phyloP scores from a whole-genome alignment of 163 green algal species.

The Scenedesmus sp. region DNA sequence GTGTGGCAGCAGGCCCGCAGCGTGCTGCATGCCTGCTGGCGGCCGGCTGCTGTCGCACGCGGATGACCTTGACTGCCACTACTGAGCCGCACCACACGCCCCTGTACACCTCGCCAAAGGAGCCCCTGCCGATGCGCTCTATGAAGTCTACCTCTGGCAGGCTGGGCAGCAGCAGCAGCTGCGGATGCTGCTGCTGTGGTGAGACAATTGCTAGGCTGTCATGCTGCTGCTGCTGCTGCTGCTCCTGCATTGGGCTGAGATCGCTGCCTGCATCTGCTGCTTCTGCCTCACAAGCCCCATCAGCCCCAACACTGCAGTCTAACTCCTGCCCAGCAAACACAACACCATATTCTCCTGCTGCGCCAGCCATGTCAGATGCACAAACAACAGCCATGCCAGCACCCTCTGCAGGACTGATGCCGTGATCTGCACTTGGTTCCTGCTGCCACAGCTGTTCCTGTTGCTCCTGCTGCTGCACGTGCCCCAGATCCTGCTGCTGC shows the following conservation, averaged over 20 bases:
- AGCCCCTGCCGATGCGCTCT: conserved; percentile 48
- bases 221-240: conserved; percentile 42
- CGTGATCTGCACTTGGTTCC: not conserved
- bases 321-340: not conserved
- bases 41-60: not conserved
- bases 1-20: not conserved
- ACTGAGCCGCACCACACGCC: conserved; percentile 48
- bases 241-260: not conserved
- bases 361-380: not conserved
- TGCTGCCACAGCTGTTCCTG: not conserved
- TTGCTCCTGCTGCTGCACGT: not conserved
- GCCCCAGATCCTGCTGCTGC: not conserved
- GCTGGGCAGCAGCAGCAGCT: conserved; percentile 7
- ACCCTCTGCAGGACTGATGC: not conserved
- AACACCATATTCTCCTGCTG: not conserved
- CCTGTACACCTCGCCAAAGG: conserved; percentile 53
- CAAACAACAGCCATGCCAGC: not conserved
- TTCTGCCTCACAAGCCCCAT: not conserved
- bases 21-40: not conserved
- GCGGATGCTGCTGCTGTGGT: not conserved
- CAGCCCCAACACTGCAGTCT: not conserved
- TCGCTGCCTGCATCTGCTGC: not conserved
- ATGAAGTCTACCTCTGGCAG: conserved; percentile 55
- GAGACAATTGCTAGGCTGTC: not conserved
- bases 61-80: conserved; percentile 55